Conservation (phyloP, 31 red algal species). For the Odonthalia washingtoniensis region DNA sequence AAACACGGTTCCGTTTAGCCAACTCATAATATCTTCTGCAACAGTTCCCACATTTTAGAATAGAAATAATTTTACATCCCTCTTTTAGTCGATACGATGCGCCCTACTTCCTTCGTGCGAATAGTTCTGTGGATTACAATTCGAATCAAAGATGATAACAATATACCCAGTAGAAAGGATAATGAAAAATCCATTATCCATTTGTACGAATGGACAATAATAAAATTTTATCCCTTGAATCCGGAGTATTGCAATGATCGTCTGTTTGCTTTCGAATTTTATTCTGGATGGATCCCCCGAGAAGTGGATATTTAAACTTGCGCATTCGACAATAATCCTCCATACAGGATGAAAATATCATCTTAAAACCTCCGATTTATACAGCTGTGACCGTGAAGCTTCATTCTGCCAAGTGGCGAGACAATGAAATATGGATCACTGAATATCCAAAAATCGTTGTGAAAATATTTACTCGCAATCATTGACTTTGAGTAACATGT, state of each 20-base stretch:
- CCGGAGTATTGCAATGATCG: slow-evolving; percentile 87
- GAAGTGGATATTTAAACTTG: slow-evolving; percentile 68
- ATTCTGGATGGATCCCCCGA: slow-evolving; percentile 79
- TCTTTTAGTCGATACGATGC: slow-evolving; percentile 94
- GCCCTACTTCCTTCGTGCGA: slow-evolving; percentile 87
- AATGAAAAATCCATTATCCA: slow-evolving; percentile 87
- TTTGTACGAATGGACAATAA: slow-evolving; percentile 86
- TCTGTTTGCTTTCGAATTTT: slow-evolving; percentile 72
- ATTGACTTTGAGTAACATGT: slow-evolving; percentile 38
- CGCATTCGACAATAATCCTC: slow-evolving; percentile 89
- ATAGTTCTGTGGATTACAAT: slow-evolving; percentile 97
- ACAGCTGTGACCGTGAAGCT: slow-evolving; percentile 5
- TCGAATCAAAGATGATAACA: slow-evolving; percentile 93
- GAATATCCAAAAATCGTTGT: slow-evolving; percentile 65
- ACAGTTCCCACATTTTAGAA: slow-evolving; percentile 79
- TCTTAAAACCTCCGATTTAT: slow-evolving; percentile 42
- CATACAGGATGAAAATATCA: slow-evolving; percentile 50
- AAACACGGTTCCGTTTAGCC: slow-evolving; percentile 90
- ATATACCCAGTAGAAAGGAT: slow-evolving; percentile 89
- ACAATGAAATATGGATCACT: slow-evolving; percentile 69
- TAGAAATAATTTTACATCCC: slow-evolving; percentile 92
- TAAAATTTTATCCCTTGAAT: slow-evolving; percentile 84
- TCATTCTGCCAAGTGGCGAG: not conserved
- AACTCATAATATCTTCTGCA: slow-evolving; percentile 91
- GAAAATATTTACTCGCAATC: slow-evolving; percentile 48